Base-by-base conservation (phyloP, 148 eudicot genomes). In the Chenopodium berlandieri region DNA sequence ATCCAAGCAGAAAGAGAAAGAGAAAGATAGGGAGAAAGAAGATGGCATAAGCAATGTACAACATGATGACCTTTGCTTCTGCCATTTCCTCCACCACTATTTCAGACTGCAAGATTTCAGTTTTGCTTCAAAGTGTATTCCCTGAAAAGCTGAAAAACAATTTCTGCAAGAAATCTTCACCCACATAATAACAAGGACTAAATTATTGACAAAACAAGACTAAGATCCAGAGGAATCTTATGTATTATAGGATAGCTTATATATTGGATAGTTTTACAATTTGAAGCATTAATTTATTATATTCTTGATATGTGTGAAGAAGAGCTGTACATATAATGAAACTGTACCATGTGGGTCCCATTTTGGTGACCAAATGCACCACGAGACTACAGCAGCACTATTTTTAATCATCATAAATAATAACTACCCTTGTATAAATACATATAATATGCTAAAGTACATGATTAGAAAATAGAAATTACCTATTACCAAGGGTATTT, bases 1-100 rank as follows among this genome's bases (percentile, higher is more conserved):
- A 11, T 17, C 83, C 78, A 50, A 84, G 83, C 46, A 80, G 75
- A 37, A 84, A 23, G 10, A 84, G 86, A 37, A 80, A 47, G 56
- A 46, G 20, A 76, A 73, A 84, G 75, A 80, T 75, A 8, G 86
- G 86, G 10, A 84, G 74, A 81, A 84, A 84, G 44, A 71, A 40
- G 34, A 84, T 65, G 56, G 86, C 76, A 72, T 80, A 84, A 50
- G 81, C 86, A 52, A 72, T 63, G 62, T 48, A 84, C 81, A 71
- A 76, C 2, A 84, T 23, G 54, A 84, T 84, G 56, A 62, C 74
- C 37, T 76, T 80, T 32, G 78, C 60, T 70, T 80, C 78, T 60
- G 80, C 83, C 86, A 84, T 84, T 77, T 32, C 66, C 30, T 3
- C n/a, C 34, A 48, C 44, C 9, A 52, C 32, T 54, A 40, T 32